Percentiles rank a stretch among this genome's conserved stretches.
phyloP scores from a whole-genome alignment of 2,329 filamentous ascomycete species.

The Coniella lustricola region DNA sequence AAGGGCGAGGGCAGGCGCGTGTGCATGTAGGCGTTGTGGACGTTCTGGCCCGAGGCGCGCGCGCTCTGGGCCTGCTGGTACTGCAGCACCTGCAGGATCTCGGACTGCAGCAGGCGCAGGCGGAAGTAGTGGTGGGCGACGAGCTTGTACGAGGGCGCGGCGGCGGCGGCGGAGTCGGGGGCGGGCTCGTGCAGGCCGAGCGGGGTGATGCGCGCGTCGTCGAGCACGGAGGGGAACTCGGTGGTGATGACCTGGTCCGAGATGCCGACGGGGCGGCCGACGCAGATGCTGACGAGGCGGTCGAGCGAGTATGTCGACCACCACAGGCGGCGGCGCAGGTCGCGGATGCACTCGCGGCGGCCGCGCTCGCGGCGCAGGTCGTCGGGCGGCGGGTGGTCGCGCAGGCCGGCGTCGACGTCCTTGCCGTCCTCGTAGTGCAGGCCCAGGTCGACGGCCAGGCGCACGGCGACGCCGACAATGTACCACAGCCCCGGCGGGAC shows the following conservation, averaged over 20 bases:
- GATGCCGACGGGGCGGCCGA: slow-evolving; percentile 87
- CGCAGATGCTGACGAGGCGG: slow-evolving; percentile 88
- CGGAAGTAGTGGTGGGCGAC: slow-evolving; percentile 91
- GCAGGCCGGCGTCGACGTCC: slow-evolving; percentile 52
- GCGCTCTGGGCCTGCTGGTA: slow-evolving; percentile 82
- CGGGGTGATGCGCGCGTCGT: slow-evolving; percentile 81
- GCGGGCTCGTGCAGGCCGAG: slow-evolving; percentile 62
- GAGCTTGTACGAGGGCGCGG: slow-evolving; percentile 77
- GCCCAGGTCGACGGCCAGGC: slow-evolving; percentile 83
- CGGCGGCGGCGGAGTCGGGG: slow-evolving; percentile 42
- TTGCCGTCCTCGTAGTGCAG: slow-evolving; percentile 87
- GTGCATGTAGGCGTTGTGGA: slow-evolving; percentile 66
- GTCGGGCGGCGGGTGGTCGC: slow-evolving; percentile 35
- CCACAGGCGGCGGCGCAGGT: slow-evolving; percentile 81
- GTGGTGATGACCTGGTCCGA: slow-evolving; percentile 96
- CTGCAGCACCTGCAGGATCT: slow-evolving; percentile 89
- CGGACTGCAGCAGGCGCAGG: slow-evolving; percentile 80
- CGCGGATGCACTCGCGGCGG: slow-evolving; percentile 75
- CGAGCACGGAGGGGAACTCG: slow-evolving; percentile 81
- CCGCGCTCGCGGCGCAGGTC: slow-evolving; percentile 43
- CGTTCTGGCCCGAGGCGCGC: slow-evolving; percentile 57
- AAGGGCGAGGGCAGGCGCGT: slow-evolving; percentile 78
- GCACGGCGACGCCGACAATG: slow-evolving; percentile 88
- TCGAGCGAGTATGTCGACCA: slow-evolving; percentile 97
- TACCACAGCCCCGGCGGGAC: slow-evolving; percentile 96